phyloP scores from a whole-genome alignment of 331 rosid genomes.

The Saraca asoca region DNA sequence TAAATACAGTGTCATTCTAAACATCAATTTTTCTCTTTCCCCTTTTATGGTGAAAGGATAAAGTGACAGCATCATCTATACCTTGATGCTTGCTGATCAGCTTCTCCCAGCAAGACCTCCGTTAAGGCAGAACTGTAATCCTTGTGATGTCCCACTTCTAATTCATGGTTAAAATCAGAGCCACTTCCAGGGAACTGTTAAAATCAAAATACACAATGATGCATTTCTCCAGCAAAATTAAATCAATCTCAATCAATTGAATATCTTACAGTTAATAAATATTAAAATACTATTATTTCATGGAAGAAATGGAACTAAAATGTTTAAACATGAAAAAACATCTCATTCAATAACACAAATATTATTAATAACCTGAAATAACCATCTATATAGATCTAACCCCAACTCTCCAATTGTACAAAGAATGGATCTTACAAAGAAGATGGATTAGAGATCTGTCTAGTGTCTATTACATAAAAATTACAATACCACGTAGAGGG shows the following conservation, averaged over 20 bases:
- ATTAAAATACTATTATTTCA: neutral
- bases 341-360: neutral
- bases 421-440: neutral
- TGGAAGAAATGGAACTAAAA: conserved; percentile 20
- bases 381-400: neutral
- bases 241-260: conserved; percentile 1
- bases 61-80: conserved; percentile 37
- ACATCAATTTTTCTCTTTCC: neutral
- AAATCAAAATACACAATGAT: conserved; percentile 4
- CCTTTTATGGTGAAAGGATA: neutral
- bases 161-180: conserved; percentile 58
- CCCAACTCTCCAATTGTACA: neutral
- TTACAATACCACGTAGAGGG: neutral
- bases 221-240: conserved; percentile 6
- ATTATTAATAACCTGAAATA: conserved; percentile 7
- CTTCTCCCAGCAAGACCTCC: conserved; percentile 72
- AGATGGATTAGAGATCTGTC: neutral
- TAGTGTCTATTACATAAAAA: neutral
- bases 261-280: neutral
- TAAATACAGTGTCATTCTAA: conserved; percentile 26
- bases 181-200: conserved; percentile 75
- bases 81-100: conserved; percentile 62
- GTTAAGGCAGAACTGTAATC: conserved; percentile 74
- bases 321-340: conserved; percentile 6
- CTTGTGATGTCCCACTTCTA: conserved; percentile 67